phyloP scores from a whole-genome alignment of 352 stramenopile genomes.

The Globisporangium alternatum region DNA sequence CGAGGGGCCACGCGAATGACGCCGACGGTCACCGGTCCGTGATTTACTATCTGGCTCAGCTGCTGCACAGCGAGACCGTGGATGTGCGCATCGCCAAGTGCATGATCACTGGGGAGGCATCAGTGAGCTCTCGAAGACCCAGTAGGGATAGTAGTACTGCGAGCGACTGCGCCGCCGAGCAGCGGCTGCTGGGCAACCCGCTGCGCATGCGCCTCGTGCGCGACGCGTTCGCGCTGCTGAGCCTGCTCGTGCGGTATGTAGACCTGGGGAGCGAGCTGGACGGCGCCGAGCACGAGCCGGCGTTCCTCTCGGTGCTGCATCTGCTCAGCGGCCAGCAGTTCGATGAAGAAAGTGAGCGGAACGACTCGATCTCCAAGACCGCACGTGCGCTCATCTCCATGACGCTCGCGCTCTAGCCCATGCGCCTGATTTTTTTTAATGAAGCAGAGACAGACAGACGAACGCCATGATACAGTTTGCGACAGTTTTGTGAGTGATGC shows the following conservation, averaged over 20 bases:
- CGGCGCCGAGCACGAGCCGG: conserved; percentile 47
- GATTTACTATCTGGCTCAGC: conserved; percentile 58
- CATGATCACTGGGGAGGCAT: too few relatives aligned
- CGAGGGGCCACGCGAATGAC: conserved; percentile 43
- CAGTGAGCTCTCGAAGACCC: too few relatives aligned
- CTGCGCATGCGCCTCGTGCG: conserved; percentile 39
- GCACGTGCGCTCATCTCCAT: conserved; percentile 38
- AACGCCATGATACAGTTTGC: not conserved
- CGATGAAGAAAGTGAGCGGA: conserved; percentile 17
- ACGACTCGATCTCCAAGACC: conserved; percentile 50
- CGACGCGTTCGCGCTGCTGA: conserved; percentile 57
- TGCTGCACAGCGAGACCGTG: conserved; percentile 65
- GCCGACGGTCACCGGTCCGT: conserved; percentile 51
- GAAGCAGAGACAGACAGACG: not conserved
- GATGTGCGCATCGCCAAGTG: conserved; percentile 32
- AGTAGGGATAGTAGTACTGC: conserved; percentile 7
- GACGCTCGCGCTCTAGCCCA: conserved; percentile 2
- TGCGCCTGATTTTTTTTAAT: not conserved
- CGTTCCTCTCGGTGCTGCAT: conserved; percentile 54
- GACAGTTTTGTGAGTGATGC: too few relatives aligned
- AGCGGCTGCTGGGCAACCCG: conserved; percentile 25
- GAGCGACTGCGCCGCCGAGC: conserved; percentile 10
- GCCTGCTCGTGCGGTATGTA: conserved; percentile 63
- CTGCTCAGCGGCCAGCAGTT: conserved; percentile 38
- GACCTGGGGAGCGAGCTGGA: conserved; percentile 53